These are phyloP conservation scores for Claviceps sp. DNA, from an alignment of 2,329 filamentous ascomycete species.

Conservation along the genomic window DNA sequence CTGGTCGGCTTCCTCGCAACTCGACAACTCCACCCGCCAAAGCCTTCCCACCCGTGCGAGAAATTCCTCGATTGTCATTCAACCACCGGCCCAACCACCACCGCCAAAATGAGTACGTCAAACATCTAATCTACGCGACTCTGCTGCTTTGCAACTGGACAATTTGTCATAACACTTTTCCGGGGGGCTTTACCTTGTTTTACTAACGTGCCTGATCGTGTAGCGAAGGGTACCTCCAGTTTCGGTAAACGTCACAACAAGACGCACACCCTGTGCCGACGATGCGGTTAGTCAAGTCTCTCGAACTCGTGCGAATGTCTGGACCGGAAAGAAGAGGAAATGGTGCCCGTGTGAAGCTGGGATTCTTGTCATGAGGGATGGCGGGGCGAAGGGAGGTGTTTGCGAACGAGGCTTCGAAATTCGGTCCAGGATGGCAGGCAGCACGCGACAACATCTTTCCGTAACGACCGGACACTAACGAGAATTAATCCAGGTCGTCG, in stretches of 20 bases:
- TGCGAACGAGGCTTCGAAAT: neutral
- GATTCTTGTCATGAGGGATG: no score
- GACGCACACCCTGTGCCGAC: slow-evolving; percentile 96
- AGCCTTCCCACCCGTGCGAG: slow-evolving; percentile 16
- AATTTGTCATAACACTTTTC: neutral
- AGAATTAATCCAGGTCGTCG: slow-evolving; percentile 54
- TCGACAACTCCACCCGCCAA: slow-evolving; percentile 24
- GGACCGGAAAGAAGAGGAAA: slow-evolving; percentile 6
- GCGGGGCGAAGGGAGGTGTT: neutral
- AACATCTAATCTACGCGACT: no score
- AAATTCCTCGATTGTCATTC: slow-evolving; percentile 23
- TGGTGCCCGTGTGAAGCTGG: neutral
- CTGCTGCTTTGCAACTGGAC: neutral
- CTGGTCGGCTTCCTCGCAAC: slow-evolving; percentile 11
- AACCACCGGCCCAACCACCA: slow-evolving; percentile 27
- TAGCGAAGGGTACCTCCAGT: slow-evolving; percentile 45
- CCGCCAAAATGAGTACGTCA: slow-evolving; percentile 46
- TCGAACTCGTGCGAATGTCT: slow-evolving; percentile 2
- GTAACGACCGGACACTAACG: neutral
- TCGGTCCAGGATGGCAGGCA: neutral
- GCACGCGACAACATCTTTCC: neutral
- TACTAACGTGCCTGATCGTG: slow-evolving; percentile 16
- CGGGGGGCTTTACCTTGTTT: neutral
- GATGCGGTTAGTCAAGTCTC: slow-evolving; percentile 65
- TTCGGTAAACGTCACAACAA: slow-evolving; percentile 75